phyloP scores from a whole-genome alignment of 495 filamentous ascomycete genomes.

The Choiromyces venosus region DNA sequence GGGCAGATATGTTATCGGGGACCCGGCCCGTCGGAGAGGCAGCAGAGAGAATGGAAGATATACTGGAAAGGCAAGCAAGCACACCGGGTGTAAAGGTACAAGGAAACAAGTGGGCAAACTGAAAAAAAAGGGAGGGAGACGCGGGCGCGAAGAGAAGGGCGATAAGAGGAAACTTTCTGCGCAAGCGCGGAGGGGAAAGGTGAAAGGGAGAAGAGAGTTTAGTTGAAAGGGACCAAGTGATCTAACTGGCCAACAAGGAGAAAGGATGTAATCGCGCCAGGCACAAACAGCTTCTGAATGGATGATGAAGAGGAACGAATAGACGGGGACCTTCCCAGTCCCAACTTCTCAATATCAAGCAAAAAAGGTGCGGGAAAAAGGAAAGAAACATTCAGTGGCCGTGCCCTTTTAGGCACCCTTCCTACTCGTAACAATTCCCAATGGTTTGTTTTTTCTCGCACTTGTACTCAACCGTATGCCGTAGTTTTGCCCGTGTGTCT shows the following conservation, averaged over 20 bases:
- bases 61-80: not conserved
- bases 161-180: not conserved
- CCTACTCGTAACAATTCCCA: not conserved
- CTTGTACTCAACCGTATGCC: no score
- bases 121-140: not conserved
- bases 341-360: not conserved
- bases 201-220: not conserved
- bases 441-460: not conserved
- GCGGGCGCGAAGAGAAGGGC: not conserved
- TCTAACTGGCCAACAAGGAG: not conserved
- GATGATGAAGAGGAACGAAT: not conserved
- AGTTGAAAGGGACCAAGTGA: not conserved
- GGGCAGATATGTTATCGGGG: not conserved
- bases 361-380: not conserved
- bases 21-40: not conserved
- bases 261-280: not conserved
- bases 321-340: not conserved
- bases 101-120: not conserved
- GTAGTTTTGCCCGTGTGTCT: not conserved
- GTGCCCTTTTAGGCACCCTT: not conserved
- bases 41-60: constrained; percentile 2
- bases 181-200: not conserved
- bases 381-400: not conserved
- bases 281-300: not conserved
- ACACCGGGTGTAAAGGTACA: not conserved